Evolutionary conservation across 805 yeast genomes (phyloP).

Genomic region (Ogataea minuta): DNA sequence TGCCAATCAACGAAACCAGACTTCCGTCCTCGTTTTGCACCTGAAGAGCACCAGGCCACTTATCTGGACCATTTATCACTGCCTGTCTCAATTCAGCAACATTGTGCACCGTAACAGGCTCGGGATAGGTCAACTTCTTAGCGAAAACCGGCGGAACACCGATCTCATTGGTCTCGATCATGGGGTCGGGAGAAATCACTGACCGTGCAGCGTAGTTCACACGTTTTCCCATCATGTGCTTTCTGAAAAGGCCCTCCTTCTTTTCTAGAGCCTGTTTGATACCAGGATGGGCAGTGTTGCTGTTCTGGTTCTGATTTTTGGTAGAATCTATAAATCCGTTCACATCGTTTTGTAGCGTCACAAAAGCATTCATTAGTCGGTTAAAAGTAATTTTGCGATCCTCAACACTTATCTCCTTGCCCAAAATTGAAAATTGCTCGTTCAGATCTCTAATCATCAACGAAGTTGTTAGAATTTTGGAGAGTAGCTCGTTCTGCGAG

Average conservation of each 20-base stretch:
- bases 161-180: conserved; percentile 94
- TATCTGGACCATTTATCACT: conserved; percentile 94
- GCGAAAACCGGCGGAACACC: conserved; percentile 99
- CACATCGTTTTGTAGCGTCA: conserved; percentile 90
- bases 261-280: conserved; percentile 96
- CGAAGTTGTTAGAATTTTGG: conserved; percentile 77
- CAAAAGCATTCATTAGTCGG: conserved; percentile 93
- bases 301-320: conserved; percentile 72
- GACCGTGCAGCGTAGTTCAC: conserved; percentile 99
- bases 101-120: conserved; percentile 92
- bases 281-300: conserved; percentile 84
- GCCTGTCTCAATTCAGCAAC: conserved; percentile 89
- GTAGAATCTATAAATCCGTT: conserved; percentile 91
- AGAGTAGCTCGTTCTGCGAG: conserved; percentile 83
- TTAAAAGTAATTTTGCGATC: conserved; percentile 78
- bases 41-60: conserved; percentile 98
- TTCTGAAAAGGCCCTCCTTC: conserved; percentile 97
- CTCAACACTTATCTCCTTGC: conserved; percentile 60
- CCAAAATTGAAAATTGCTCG: conserved; percentile 69
- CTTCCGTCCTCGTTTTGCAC: conserved; percentile 95
- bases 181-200: conserved; percentile 98
- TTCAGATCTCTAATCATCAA: conserved; percentile 83
- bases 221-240: conserved; percentile 99
- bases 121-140: conserved; percentile 91
- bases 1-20: conserved; percentile 74